Percentiles rank a stretch among this genome's conserved stretches.
Conservation (phyloP, 371 early-diverging fungal genomes). For the Mucor racemosus region DNA sequence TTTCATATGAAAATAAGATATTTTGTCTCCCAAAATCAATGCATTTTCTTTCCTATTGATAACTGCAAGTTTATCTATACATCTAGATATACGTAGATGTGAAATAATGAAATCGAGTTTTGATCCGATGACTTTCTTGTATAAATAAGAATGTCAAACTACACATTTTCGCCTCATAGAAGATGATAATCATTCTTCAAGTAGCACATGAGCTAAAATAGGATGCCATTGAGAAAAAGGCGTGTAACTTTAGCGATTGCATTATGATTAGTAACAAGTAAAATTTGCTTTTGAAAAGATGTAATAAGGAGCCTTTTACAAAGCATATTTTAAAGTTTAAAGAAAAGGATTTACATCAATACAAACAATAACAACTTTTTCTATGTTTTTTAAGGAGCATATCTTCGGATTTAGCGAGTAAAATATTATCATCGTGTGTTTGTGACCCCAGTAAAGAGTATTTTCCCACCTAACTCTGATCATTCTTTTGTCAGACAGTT, state of each 20-base stretch:
- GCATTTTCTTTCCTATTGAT: too few relatives aligned
- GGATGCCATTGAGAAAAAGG: conserved; percentile 6
- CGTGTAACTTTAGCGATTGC: not conserved
- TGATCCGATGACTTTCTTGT: conserved; percentile 5
- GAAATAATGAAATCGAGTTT: not conserved
- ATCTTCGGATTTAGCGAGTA: not conserved
- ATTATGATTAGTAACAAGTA: not conserved
- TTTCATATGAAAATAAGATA: not conserved
- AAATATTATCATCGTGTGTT: conserved; percentile 7
- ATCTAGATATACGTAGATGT: not conserved
- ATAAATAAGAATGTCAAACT: not conserved
- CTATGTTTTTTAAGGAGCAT: not conserved
- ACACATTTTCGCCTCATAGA: not conserved
- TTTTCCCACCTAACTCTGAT: conserved; percentile 17
- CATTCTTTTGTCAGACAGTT: conserved; percentile 4
- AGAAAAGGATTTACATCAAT: not conserved
- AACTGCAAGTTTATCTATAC: too few relatives aligned
- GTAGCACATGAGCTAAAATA: conserved; percentile 9
- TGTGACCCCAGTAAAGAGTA: conserved; percentile 10
- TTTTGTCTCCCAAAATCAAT: too few relatives aligned
- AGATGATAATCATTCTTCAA: not conserved
- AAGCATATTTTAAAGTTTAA: not conserved
- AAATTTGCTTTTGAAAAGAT: not conserved
- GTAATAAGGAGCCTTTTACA: conserved; percentile 2
- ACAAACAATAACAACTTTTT: conserved; percentile 6